phyloP scores from a whole-genome alignment of 108 stramenopile species.

The Aurantiochytrium sp. region DNA sequence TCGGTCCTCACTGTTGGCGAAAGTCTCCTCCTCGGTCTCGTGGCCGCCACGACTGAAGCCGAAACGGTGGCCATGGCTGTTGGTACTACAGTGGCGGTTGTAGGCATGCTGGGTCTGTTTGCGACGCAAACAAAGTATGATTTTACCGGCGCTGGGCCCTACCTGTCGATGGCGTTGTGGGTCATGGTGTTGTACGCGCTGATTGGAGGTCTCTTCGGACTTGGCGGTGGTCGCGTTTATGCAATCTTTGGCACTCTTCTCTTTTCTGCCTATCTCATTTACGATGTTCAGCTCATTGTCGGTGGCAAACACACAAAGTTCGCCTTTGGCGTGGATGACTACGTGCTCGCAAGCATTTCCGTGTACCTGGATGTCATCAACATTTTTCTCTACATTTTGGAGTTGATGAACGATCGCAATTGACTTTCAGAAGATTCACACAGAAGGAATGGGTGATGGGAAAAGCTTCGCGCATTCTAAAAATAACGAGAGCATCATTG shows the following conservation, averaged over 20 bases:
- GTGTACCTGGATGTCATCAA: constrained; percentile 83
- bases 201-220: constrained; percentile 16
- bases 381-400: constrained; percentile 76
- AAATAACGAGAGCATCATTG: too few species aligned
- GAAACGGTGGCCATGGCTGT: background rate
- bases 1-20: background rate
- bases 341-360: constrained; percentile 75
- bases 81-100: background rate
- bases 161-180: constrained; percentile 38
- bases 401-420: constrained; percentile 42
- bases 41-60: background rate
- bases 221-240: background rate
- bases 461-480: too few species aligned
- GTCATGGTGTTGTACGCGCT: constrained; percentile 20
- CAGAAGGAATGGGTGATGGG: too few species aligned
- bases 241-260: constrained; percentile 55
- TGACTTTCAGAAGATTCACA: background rate
- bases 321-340: constrained; percentile 78
- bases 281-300: constrained; percentile 20
- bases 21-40: background rate
- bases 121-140: constrained; percentile 81
- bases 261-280: constrained; percentile 61
- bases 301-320: constrained; percentile 56
- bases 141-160: constrained; percentile 69
- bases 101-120: constrained; percentile 20